Base-by-base conservation (phyloP, 495 filamentous ascomycete genomes). In the Penicillium steckii region DNA sequence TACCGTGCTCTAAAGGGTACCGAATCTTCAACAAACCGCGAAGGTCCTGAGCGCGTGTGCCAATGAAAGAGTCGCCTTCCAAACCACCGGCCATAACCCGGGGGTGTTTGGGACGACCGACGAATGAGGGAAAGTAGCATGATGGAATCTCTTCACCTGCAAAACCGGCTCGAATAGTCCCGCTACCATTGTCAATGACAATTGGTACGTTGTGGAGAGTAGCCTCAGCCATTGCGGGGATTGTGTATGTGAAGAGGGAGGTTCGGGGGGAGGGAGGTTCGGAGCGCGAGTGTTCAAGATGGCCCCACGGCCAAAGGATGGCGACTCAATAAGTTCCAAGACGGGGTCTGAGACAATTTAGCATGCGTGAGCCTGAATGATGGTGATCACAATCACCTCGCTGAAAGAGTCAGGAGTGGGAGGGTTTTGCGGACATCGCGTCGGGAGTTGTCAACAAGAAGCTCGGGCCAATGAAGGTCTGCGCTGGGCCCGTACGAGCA, bases 121-220 rank as follows among this genome's bases (percentile, higher is more conserved):
- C 95, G 61, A 92, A 97, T 7, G 94, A 97, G n/a, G 94, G 93
- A 65, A 99, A 97, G 72, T 87, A 90, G 76, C 89, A 95, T 76
- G 96, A 96, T 2, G 94, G 94, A 27, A 91, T 76, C 58, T 97
- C 95, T 59, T 96, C 91, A 46, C 95, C 94, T 17, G 95, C 94
- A 61, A 97, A 99, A 10, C 94, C 94, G 43, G 94, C 94, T 65
- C 95, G 84, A 61, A 99, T 97, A 2, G 94, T 99, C 35, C 95
- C 94, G 52, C 90, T 96, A 69, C 94, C 95, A 77, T 97, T 99
- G 84, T 97, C 95, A 59, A 99, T 88, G 60, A 99, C 95, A 62
- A 99, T 95, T 44, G 94, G 91, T 56, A 91, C 92, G 75, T 97
- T 97, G 77, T 93, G 92, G 46, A 96, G 85, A 54, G 85, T 87